Percentiles rank a stretch among this genome's conserved stretches.
These are phyloP conservation scores for Exophiala xenobiotica DNA, from an alignment of 2,329 filamentous ascomycete species.

Conservation along the genomic window DNA sequence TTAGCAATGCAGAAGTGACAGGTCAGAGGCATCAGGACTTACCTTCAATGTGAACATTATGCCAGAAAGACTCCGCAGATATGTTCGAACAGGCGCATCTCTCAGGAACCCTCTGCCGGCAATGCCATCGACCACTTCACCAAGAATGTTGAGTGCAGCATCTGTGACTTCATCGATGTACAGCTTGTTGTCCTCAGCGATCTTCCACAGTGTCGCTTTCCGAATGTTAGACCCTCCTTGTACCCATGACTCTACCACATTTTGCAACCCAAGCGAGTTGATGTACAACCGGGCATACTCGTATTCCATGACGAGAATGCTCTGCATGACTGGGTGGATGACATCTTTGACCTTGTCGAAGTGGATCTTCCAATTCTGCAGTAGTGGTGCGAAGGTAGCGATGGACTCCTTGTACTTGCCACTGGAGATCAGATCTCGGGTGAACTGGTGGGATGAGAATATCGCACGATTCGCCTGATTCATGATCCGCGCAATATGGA, in stretches of 20 bases:
- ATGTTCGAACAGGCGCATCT: constrained; percentile 63
- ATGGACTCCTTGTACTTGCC: constrained; percentile 80
- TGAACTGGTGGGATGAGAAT: constrained; percentile 83
- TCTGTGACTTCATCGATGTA: constrained; percentile 64
- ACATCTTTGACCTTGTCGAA: constrained; percentile 67
- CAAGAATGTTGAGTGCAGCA: constrained; percentile 60
- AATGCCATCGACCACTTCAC: constrained; percentile 58
- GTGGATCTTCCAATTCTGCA: constrained; percentile 75
- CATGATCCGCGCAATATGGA: constrained; percentile 89
- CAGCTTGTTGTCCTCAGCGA: constrained; percentile 52
- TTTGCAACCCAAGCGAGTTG: constrained; percentile 90
- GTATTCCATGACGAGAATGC: constrained; percentile 90
- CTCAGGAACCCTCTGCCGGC: constrained; percentile 59
- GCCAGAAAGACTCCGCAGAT: constrained; percentile 63
- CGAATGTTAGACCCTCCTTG: constrained; percentile 24
- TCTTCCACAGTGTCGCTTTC: constrained; percentile 21
- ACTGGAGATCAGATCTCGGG: constrained; percentile 81
- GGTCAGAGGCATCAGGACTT: constrained; percentile 17
- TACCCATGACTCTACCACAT: constrained; percentile 69
- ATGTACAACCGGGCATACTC: constrained; percentile 70
- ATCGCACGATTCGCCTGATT: constrained; percentile 84
- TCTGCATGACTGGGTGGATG: constrained; percentile 49
- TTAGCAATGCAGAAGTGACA: constrained; percentile 18
- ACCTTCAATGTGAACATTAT: constrained; percentile 66
- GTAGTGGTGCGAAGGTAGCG: constrained; percentile 74